Evolutionary conservation across 495 filamentous ascomycete species (phyloP), one percentile per base, ranked within the genome.

Genomic region (Penicillium canariense): DNA sequence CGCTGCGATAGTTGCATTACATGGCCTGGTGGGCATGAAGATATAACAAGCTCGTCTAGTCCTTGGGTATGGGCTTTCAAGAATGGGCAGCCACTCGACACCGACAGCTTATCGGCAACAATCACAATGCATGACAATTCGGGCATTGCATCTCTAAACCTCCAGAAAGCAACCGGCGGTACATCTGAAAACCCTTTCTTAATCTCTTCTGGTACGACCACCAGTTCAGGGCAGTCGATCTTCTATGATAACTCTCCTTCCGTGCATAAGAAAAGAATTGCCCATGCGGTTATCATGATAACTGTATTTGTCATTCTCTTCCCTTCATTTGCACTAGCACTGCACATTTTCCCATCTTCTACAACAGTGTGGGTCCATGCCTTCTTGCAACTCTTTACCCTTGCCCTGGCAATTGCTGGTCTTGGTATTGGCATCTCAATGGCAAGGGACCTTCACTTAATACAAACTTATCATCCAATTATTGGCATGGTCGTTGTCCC

Each of bases 61-160:
- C 54, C 69, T 15, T 93, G 87, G 82, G 85, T 96, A 55, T 85
- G 77, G 60, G 86, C 86, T 2, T 77, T 77, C 67, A 83, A 82
- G 51, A 55, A 64, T 9, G 86, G 90, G 10, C 61, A 63, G 0
- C 57, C 85, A 2, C 63, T 92, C 38, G 73, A 82, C 23, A 81
- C 81, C 9, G 74, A 79, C n/a, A 75, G 74, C 45, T 47, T 59
- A 7, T 66, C 65, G 7, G 81, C 76, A 0, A 39, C 45, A n/a
- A 84, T 94, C 58, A 36, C 28, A 11, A 73, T 83, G 50, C 90
- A 96, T 63, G 78, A 83, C 56, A 17, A 25, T 30, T 30, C 18
- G 11, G 61, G 61, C 1, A 35, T 61, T 48, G 55, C 56, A 45
- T 25, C 45, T 22, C 9, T 65, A 15, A 20, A 65, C 18, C 27